Conservation (phyloP, 2,329 filamentous ascomycete genomes). For the Chaetomiaceae sp. region DNA sequence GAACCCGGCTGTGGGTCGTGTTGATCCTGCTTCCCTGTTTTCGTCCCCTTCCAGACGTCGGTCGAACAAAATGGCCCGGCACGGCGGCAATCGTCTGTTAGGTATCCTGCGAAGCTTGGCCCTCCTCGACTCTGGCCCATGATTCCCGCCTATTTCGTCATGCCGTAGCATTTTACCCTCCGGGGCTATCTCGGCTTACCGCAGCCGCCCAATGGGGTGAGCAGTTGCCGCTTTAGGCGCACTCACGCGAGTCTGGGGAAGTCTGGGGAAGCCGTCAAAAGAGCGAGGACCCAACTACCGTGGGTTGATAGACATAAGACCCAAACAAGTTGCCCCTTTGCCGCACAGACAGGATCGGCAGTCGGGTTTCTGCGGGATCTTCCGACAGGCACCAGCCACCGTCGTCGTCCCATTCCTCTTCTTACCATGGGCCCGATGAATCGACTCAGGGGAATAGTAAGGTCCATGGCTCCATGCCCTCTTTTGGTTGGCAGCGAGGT, state of each 20-base stretch:
- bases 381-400: background rate
- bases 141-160: conserved; percentile 3
- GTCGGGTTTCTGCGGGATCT: conserved; percentile 5
- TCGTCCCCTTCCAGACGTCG: background rate
- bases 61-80: background rate
- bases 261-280: conserved; percentile 1
- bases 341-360: conserved; percentile 8
- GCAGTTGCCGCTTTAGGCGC: background rate
- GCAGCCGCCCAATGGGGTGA: background rate
- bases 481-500: background rate
- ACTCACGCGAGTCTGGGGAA: conserved; percentile 4
- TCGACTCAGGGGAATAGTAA: background rate
- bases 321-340: background rate
- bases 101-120: too few species aligned
- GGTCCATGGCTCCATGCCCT: too few species aligned
- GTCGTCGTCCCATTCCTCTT: background rate
- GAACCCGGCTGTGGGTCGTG: background rate
- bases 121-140: background rate
- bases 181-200: conserved; percentile 2
- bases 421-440: background rate
- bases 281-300: background rate
- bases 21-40: background rate
- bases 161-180: background rate
- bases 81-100: background rate
- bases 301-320: background rate